Evolutionary conservation across 495 filamentous ascomycete genomes (phyloP).

Genomic region (Neurospora cerealis): DNA sequence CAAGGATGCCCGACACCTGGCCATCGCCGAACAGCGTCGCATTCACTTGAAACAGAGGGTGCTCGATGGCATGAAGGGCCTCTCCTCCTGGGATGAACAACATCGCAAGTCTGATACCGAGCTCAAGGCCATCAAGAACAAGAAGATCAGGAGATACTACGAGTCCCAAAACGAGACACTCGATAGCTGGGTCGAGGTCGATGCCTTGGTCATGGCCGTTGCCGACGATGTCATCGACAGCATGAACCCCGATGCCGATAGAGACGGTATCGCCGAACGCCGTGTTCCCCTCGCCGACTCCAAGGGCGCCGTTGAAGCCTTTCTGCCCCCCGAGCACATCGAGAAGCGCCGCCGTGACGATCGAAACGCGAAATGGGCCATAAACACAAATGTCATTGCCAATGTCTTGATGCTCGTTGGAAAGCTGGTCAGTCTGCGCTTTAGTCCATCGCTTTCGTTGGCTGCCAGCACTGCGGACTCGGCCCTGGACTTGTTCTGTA

Average conservation of each 20-base stretch:
- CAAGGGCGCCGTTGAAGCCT: slow-evolving; percentile 28
- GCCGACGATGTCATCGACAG: slow-evolving; percentile 44
- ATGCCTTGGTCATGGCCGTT: slow-evolving; percentile 36
- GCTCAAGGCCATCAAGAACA: slow-evolving; percentile 36
- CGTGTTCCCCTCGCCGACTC: slow-evolving; percentile 27
- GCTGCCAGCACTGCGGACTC: slow-evolving; percentile 38
- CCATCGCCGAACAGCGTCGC: slow-evolving; percentile 6
- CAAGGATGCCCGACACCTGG: not conserved
- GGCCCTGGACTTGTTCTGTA: slow-evolving; percentile 40
- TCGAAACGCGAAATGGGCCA: slow-evolving; percentile 38
- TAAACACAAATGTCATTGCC: slow-evolving; percentile 41
- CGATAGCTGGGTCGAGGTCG: slow-evolving; percentile 44
- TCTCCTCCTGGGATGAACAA: slow-evolving; percentile 27
- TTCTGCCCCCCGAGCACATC: slow-evolving; percentile 40
- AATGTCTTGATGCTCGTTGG: slow-evolving; percentile 35
- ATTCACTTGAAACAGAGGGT: slow-evolving; percentile 32
- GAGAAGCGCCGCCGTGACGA: slow-evolving; percentile 29
- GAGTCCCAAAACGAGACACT: slow-evolving; percentile 38
- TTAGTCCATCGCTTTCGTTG: slow-evolving; percentile 36
- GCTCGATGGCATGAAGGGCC: slow-evolving; percentile 20
- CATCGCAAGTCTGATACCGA: slow-evolving; percentile 36
- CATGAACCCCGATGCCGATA: slow-evolving; percentile 40
- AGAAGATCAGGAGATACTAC: slow-evolving; percentile 38
- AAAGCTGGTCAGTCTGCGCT: slow-evolving; percentile 29
- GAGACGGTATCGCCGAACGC: slow-evolving; percentile 37